These are phyloP conservation scores for Macrolepiota albuminosa DNA, from an alignment of 768 basidiomycete genomes.

Conservation along the genomic window DNA sequence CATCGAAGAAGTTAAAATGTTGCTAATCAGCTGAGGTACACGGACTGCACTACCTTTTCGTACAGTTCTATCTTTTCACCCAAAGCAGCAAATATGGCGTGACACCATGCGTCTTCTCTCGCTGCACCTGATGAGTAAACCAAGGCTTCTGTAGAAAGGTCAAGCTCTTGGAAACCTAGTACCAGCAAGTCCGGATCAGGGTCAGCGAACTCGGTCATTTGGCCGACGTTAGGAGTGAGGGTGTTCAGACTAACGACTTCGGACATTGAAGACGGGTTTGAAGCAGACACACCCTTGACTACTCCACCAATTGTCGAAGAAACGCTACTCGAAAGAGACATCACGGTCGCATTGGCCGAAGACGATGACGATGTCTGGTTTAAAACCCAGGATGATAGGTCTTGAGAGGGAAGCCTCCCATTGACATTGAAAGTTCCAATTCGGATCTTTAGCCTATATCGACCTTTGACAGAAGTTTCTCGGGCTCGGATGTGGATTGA, in stretches of 20 bases:
- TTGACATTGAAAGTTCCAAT: constrained; percentile 86
- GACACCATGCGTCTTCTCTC: constrained; percentile 69
- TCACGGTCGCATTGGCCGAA: constrained; percentile 7
- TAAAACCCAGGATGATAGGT: constrained; percentile 63
- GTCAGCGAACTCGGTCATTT: constrained; percentile 15
- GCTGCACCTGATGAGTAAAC: constrained; percentile 60
- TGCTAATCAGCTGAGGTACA: not conserved
- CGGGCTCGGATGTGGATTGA: constrained; percentile 53
- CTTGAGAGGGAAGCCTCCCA: constrained; percentile 68
- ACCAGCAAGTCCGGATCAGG: constrained; percentile 64
- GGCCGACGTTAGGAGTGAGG: not conserved
- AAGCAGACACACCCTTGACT: not conserved
- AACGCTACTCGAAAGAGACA: constrained; percentile 29
- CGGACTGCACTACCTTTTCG: constrained; percentile 47
- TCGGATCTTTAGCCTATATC: constrained; percentile 41
- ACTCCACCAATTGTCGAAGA: constrained; percentile 5
- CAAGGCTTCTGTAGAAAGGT: constrained; percentile 73
- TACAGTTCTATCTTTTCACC: constrained; percentile 61
- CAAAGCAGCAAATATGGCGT: constrained; percentile 63
- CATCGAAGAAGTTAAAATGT: not conserved
- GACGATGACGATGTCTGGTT: constrained; percentile 13
- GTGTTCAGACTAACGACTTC: not conserved
- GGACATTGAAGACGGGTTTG: not conserved
- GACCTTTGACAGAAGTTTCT: constrained; percentile 27
- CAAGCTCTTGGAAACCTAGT: constrained; percentile 79